Evolutionary conservation across 768 basidiomycete genomes (phyloP), one percentile per base, ranked within the genome.

Genomic region (Suillus discolor): DNA sequence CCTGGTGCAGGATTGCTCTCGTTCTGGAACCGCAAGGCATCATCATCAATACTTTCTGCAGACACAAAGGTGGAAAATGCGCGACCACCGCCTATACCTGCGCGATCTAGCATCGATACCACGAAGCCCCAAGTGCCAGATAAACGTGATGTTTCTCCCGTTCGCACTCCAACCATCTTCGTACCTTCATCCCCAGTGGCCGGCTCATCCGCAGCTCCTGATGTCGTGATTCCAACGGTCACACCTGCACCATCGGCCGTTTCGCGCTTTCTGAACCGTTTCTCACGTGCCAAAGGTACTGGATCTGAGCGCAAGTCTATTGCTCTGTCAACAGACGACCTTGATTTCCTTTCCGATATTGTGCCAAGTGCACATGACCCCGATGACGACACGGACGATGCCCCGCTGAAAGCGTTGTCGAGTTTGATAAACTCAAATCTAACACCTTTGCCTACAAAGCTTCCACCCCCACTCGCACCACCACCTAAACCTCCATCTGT

Each of bases 211-310:
- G 12, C 66, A 25, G 62, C 67, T 36, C 31, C 63, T 57, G 67
- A 65, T 4, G 15, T 62, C 16, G 18, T 66, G 23, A 47, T 57
- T 42, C 42, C 53, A 23, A 47, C 63, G 53, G 49, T 67, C 8
- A 15, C 61, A 53, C 71, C 81, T 6, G 73, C 83, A 16, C 80
- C 86, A 36, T 93, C 94, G 0, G 92, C 87, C 9, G 91, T 96
- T 39, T 93, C 93, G 13, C 87, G 94, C 6, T 96, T 96, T 74
- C 81, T 95, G 57, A 87, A 84, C 60, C 86, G 92, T 57, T 92
- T 96, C 75, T 88, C 87, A 9, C 84, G 87, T 25, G 76, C 77
- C 34, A 81, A 78, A 57, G 69, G 80, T 23, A 66, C 77, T 4
- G 67, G 72, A 34, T 65, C 79, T 57, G 77, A 79, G 39, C 80